These are phyloP conservation scores for Fraxinus pennsylvanica DNA, from an alignment of 257 asterid genomes.

Conservation along the genomic window DNA sequence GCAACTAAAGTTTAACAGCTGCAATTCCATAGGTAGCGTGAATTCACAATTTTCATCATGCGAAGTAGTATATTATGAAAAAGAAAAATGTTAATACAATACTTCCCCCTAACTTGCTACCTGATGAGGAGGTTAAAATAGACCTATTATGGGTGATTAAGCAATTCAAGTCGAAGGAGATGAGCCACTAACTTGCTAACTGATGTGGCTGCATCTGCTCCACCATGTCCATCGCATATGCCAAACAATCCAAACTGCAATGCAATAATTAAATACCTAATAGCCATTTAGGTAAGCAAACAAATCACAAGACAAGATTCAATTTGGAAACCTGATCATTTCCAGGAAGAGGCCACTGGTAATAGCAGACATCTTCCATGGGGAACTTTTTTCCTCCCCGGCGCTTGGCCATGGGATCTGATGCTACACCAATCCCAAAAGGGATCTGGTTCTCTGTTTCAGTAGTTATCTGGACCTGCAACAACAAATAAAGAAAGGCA, in stretches of 20 bases:
- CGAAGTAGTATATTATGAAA: neutral
- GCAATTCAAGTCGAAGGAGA: slow-evolving; percentile 27
- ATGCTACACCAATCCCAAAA: slow-evolving; percentile 77
- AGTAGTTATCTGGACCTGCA: slow-evolving; percentile 64
- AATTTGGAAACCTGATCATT: slow-evolving; percentile 64
- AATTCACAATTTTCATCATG: neutral
- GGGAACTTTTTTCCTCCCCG: slow-evolving; percentile 83
- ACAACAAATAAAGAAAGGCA: slow-evolving; percentile 11
- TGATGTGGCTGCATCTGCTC: slow-evolving; percentile 81
- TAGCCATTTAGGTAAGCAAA: slow-evolving; percentile 16
- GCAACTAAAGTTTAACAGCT: neutral
- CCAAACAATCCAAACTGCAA: slow-evolving; percentile 87
- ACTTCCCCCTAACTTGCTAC: neutral
- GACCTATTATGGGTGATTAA: neutral
- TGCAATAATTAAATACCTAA: slow-evolving; percentile 21
- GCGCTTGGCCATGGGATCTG: slow-evolving; percentile 86
- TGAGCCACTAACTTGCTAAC: slow-evolving; percentile 83
- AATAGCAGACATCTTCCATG: slow-evolving; percentile 88
- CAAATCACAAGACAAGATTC: slow-evolving; percentile 19
- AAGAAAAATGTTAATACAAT: neutral
- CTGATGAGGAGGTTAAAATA: slow-evolving; percentile 7
- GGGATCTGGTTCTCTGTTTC: slow-evolving; percentile 61
- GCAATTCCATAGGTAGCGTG: neutral
- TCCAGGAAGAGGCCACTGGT: slow-evolving; percentile 90
- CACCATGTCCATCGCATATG: slow-evolving; percentile 94